phyloP scores from a whole-genome alignment of 306 rosid species.

The Ochetophila trinervis region DNA sequence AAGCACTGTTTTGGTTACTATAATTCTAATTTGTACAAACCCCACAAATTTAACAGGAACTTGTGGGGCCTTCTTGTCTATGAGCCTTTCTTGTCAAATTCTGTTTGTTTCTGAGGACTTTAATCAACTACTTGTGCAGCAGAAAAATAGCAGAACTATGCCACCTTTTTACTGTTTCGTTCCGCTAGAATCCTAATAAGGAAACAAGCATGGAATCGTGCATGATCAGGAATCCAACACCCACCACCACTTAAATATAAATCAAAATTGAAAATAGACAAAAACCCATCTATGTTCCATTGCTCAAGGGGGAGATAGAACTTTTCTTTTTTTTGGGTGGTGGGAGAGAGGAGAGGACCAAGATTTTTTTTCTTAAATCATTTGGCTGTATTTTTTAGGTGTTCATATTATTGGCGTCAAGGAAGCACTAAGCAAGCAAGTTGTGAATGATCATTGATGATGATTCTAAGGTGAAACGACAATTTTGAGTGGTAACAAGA shows the following conservation, averaged over 20 bases:
- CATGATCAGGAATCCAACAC: slow-evolving; percentile 22
- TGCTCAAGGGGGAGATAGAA: slow-evolving; percentile 5
- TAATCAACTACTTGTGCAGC: slow-evolving; percentile 25
- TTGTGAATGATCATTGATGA: slow-evolving; percentile 27
- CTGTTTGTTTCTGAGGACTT: slow-evolving; percentile 24
- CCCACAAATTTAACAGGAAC: slow-evolving; percentile 31
- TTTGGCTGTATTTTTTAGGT: slow-evolving; percentile 16
- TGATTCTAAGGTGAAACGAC: slow-evolving; percentile 33
- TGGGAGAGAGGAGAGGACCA: slow-evolving; percentile 38
- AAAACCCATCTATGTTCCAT: slow-evolving; percentile 32
- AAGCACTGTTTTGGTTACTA: slow-evolving; percentile 24
- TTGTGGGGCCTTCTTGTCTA: slow-evolving; percentile 26
- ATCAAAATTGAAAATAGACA: slow-evolving; percentile 33
- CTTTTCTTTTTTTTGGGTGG: slow-evolving; percentile 36
- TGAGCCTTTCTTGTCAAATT: slow-evolving; percentile 32
- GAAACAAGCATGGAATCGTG: slow-evolving; percentile 37
- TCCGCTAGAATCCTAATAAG: slow-evolving; percentile 21
- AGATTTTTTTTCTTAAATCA: slow-evolving; percentile 13
- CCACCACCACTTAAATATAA: slow-evolving; percentile 28
- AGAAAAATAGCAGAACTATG: slow-evolving; percentile 19
- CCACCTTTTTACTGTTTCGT: slow-evolving; percentile 23
- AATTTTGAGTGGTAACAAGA: slow-evolving; percentile 32
- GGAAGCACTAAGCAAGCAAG: slow-evolving; percentile 35
- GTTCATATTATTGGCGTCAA: slow-evolving; percentile 38
- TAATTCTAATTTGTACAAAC: slow-evolving; percentile 18